Base-by-base conservation (phyloP, 371 early-diverging fungal species). In the Lichtheimia ornata region DNA sequence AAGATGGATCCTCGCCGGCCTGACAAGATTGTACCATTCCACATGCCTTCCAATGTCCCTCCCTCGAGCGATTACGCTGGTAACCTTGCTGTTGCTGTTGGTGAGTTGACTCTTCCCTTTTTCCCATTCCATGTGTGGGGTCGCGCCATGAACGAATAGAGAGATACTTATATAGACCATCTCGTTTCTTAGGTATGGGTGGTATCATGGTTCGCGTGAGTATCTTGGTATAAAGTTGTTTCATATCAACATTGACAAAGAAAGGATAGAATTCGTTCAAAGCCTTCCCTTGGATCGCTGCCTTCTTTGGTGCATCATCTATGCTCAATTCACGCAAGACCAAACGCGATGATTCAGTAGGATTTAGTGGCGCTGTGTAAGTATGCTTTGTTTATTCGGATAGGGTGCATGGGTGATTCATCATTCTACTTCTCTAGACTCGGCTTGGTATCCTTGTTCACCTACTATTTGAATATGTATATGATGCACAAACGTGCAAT, bases 171-270 rank as follows among this genome's bases (percentile, higher is more conserved):
- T 22, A 22, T 22, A 22, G 22, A 2, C 40, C 42, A 24, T 55
- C 24, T 24, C 49, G 56, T 30, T 28, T 28, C 9, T n/a, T 50
- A 79, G 80, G 74, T 24, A 76, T 79, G 77, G 73, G 63, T 28
- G 67, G 70, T 56, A 79, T 79, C 53, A 63, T 79, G 59, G 56
- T 74, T 20, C 70, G 80, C 59, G 79, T 79, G 72, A 62, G 69
- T 53, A 14, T 12, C 14, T 40, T 3, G 5, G 18, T 56, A 17
- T 47, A 17, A 7, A n/a, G 9, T 17, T 5, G 17, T 47, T 18
- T 7, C 6, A 45, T 45, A 45, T 47, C 11, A 0, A 15, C 9
- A 22, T 47, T 51, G 3, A 13, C 14, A n/a, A 25, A 4, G 13
- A 30, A 25, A 13, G 24, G 20, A 15, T 66, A 79, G 79, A 77